Percentiles rank a stretch among this genome's conserved stretches.
These are phyloP conservation scores for Candida patagonica DNA, from an alignment of 805 yeast genomes.

Conservation along the genomic window DNA sequence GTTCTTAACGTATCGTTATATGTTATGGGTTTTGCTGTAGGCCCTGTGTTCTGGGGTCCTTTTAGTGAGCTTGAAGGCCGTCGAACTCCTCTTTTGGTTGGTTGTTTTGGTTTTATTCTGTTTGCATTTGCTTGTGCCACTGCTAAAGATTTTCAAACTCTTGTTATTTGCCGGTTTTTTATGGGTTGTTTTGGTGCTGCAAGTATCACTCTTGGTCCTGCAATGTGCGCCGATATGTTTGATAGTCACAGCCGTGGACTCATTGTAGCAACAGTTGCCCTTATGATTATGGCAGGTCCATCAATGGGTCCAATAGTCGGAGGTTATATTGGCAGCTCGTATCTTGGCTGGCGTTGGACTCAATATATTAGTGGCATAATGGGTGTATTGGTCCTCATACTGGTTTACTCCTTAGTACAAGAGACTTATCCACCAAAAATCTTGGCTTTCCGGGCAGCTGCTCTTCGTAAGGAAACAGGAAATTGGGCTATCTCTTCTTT, in stretches of 20 bases:
- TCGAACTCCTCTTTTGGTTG: too few relatives aligned
- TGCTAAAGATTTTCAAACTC: too few relatives aligned
- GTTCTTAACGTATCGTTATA: constrained; percentile 48
- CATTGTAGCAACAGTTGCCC: constrained; percentile 42
- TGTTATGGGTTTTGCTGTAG: constrained; percentile 56
- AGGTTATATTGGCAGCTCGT: constrained; percentile 35
- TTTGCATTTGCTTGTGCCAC: too few relatives aligned
- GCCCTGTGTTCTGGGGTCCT: constrained; percentile 40
- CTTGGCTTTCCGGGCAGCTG: constrained; percentile 55
- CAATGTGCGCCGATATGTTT: constrained; percentile 50
- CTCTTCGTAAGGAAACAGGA: constrained; percentile 67
- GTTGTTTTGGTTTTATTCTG: too few relatives aligned
- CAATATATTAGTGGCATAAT: constrained; percentile 42
- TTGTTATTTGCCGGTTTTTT: constrained; percentile 50
- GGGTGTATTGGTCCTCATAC: too few relatives aligned
- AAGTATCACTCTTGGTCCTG: constrained; percentile 51
- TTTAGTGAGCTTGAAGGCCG: too few relatives aligned
- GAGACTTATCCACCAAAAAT: constrained; percentile 38
- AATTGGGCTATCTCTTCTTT: constrained; percentile 82
- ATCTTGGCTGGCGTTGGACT: constrained; percentile 47
- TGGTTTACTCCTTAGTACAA: constrained; percentile 25
- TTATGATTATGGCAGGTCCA: constrained; percentile 37
- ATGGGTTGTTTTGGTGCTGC: constrained; percentile 54
- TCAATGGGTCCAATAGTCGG: constrained; percentile 41
- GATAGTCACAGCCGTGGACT: constrained; percentile 41